Percentiles rank a stretch among this genome's conserved stretches.
Conservation (phyloP, 2,329 filamentous ascomycete species). For the Amylocarpus encephaloides region DNA sequence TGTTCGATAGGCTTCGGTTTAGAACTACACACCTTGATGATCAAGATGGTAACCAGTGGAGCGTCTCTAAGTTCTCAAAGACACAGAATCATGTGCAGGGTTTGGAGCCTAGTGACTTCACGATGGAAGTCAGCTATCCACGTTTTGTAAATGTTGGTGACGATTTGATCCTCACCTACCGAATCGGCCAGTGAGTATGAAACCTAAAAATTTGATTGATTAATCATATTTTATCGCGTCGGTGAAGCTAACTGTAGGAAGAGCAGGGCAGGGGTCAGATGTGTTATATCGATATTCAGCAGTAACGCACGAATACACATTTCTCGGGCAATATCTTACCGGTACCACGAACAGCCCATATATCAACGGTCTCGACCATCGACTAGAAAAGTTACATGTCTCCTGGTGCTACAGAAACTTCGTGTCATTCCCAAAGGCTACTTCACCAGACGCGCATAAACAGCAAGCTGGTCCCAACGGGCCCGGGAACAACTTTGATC, state of each 20-base stretch:
- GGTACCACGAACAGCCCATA: constrained; percentile 25
- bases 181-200: constrained; percentile 24
- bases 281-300: constrained; percentile 21
- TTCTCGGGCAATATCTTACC: constrained; percentile 21
- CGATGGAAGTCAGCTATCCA: constrained; percentile 25
- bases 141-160: constrained; percentile 23
- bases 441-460: constrained; percentile 20
- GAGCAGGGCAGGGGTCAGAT: constrained; percentile 25
- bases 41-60: constrained; percentile 10
- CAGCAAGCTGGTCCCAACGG: constrained; percentile 27
- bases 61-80: constrained; percentile 15
- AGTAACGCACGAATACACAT: constrained; percentile 17
- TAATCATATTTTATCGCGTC: neutral
- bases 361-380: constrained; percentile 24
- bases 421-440: constrained; percentile 8
- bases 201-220: neutral
- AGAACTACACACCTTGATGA: constrained; percentile 12
- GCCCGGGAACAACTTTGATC: constrained; percentile 25
- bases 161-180: constrained; percentile 23
- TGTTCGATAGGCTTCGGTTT: constrained; percentile 17
- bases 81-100: constrained; percentile 20
- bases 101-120: constrained; percentile 10
- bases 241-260: constrained; percentile 1
- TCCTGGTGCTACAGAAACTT: constrained; percentile 28
- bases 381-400: constrained; percentile 16